A percentile compares a stretch with the other conserved stretches of the same genome.
These are phyloP conservation scores for Solanum arcanum DNA, from an alignment of 257 asterid genomes.

Conservation along the genomic window DNA sequence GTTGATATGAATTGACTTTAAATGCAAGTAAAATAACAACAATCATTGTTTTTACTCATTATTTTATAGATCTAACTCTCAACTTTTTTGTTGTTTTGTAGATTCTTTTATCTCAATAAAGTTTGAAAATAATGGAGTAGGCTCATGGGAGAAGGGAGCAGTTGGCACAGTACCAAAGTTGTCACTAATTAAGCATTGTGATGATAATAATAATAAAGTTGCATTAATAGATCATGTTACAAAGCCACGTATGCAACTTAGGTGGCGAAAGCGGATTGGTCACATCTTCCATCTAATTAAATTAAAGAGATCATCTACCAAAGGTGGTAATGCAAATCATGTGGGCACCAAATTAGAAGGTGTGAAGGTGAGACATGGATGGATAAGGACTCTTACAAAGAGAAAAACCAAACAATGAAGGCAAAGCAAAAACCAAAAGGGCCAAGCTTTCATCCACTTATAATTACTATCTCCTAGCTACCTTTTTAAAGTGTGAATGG, in stretches of 20 bases:
- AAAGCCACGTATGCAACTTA: constrained; percentile 32
- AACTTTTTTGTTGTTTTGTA: neutral
- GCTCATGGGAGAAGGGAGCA: constrained; percentile 24
- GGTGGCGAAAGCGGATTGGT: constrained; percentile 81
- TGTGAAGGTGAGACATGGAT: constrained; percentile 47
- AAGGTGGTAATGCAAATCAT: constrained; percentile 44
- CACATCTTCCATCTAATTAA: constrained; percentile 61
- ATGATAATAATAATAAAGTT: neutral
- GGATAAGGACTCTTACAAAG: constrained; percentile 67
- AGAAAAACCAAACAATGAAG: constrained; percentile 36
- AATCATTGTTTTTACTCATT: neutral
- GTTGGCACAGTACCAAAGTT: constrained; percentile 6
- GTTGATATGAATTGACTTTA: neutral
- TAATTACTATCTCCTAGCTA: neutral
- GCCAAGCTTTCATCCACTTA: neutral
- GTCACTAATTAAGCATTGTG: neutral
- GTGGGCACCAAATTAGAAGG: constrained; percentile 51
- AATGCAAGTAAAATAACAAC: neutral
- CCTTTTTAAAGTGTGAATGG: neutral
- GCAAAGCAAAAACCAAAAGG: neutral
- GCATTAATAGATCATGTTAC: constrained; percentile 39
- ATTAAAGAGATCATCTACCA: constrained; percentile 56
- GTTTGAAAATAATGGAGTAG: constrained; percentile 56
- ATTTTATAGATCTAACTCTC: neutral
- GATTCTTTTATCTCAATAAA: constrained; percentile 91